phyloP scores from a whole-genome alignment of 2,329 filamentous ascomycete genomes.

The Pleoardoris graminearum region DNA sequence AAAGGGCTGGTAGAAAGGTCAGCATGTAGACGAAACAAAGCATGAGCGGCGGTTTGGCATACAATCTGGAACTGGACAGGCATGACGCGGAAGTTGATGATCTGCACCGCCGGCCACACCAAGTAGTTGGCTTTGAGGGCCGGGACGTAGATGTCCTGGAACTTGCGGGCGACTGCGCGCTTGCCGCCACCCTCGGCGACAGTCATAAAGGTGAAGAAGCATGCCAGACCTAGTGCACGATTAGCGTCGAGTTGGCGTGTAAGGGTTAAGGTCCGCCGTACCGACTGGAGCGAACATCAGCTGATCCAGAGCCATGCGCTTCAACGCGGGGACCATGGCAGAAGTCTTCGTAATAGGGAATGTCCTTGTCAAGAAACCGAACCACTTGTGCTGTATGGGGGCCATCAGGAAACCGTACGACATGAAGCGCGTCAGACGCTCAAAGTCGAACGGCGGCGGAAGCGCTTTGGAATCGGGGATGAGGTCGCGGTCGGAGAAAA shows the following conservation, averaged over 20 bases:
- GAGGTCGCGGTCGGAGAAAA: constrained; percentile 65
- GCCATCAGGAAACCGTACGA: constrained; percentile 97
- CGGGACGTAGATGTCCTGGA: constrained; percentile 90
- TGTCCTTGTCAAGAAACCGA: constrained; percentile 75
- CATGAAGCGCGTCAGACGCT: constrained; percentile 93
- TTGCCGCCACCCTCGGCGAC: constrained; percentile 88
- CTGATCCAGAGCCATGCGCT: constrained; percentile 91
- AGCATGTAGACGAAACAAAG: constrained; percentile 5
- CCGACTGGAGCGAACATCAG: constrained; percentile 88
- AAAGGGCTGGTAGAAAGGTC: constrained; percentile 68
- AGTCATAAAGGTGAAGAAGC: constrained; percentile 97
- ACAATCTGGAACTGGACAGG: constrained; percentile 96
- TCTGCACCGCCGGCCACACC: constrained; percentile 93
- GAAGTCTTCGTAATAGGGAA: constrained; percentile 84
- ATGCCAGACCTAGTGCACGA: constrained; percentile 63
- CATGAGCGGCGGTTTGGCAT: constrained; percentile 48
- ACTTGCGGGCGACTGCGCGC: constrained; percentile 77
- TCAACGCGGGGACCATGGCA: constrained; percentile 76
- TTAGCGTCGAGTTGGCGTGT: neutral
- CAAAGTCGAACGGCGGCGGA: constrained; percentile 91
- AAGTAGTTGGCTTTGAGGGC: constrained; percentile 95
- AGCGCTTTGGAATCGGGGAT: constrained; percentile 64
- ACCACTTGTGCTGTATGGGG: constrained; percentile 94
- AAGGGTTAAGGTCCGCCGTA: constrained; percentile 43
- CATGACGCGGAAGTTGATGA: constrained; percentile 94